Evolutionary conservation across 2,329 filamentous ascomycete genomes (phyloP), one percentile per base, ranked within the genome.

Genomic region (Capronia coronata): DNA sequence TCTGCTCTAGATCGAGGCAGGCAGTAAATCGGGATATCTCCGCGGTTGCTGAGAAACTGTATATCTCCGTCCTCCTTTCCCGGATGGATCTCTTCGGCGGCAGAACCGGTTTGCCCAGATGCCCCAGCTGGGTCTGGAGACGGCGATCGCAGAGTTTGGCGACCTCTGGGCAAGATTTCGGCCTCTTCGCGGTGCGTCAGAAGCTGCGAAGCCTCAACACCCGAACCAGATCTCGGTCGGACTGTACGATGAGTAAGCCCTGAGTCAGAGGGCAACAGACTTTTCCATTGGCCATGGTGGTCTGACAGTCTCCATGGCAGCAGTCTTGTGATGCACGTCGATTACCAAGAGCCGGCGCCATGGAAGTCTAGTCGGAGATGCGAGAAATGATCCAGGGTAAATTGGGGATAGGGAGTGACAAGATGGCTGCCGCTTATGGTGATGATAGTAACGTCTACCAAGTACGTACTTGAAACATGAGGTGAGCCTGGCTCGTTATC

Each of bases 191-290:
- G n/a, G 43, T 34, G 43, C 19, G 34, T 21, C 43, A 43, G 39
- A 11, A 45, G 25, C 18, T n/a, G 45, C 23, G 21, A 29, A 44
- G 19, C 30, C 30, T 37, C 3, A 7, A 3, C 7, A 6, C 34
- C 19, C 16, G 23, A 22, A 27, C 43, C 22, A 43, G 52, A 42
- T 49, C 47, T 53, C 53, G 55, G 49, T 46, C 39, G 25, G 41
- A 51, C 44, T 51, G 48, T 52, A 29, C 50, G 52, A 54, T 58
- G 53, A 58, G 51, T 58, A 56, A 58, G 56, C 49, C 51, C 56
- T 54, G 53, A 56, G 49, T 54, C 30, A 56, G 49, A 19, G 22
- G 25, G 39, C 35, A 27, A 29, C 14, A 18, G 30, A n/a, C 19
- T 13, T 14, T 18, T 10, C 30, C n/a, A 58, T 58, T 58, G 55